These are phyloP conservation scores for Imleria badia DNA, from an alignment of 768 basidiomycete genomes.

Conservation along the genomic window DNA sequence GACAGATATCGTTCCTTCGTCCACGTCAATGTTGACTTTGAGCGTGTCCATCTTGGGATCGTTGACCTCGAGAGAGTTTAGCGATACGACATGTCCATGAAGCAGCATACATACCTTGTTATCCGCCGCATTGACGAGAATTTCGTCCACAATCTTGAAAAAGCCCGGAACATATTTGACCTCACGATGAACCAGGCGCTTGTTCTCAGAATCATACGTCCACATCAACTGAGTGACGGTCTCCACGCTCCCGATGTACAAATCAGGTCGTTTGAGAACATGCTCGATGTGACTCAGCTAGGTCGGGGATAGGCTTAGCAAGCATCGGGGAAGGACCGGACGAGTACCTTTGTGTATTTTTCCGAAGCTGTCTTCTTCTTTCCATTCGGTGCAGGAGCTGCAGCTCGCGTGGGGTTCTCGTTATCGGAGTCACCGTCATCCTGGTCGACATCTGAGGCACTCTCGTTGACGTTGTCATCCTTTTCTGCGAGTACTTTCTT, in stretches of 20 bases:
- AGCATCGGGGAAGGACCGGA: not conserved
- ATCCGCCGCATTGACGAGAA: slow-evolving; percentile 97
- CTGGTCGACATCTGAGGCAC: slow-evolving; percentile 42
- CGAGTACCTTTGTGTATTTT: slow-evolving; percentile 80
- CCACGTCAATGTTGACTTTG: slow-evolving; percentile 83
- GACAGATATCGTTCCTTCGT: slow-evolving; percentile 84
- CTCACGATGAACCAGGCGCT: slow-evolving; percentile 80
- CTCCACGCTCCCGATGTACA: slow-evolving; percentile 97
- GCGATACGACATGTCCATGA: not conserved
- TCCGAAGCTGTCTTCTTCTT: slow-evolving; percentile 92
- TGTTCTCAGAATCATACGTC: slow-evolving; percentile 84
- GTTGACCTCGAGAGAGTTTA: slow-evolving; percentile 63
- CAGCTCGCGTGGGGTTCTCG: slow-evolving; percentile 32
- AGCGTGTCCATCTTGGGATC: slow-evolving; percentile 89
- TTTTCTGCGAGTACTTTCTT: slow-evolving; percentile 70
- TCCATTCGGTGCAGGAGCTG: slow-evolving; percentile 31
- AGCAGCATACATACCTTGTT: slow-evolving; percentile 74
- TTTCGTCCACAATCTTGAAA: slow-evolving; percentile 99
- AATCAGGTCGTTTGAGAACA: slow-evolving; percentile 87
- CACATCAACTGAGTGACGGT: slow-evolving; percentile 85
- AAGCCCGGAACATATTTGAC: slow-evolving; percentile 95
- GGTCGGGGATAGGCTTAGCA: not conserved
- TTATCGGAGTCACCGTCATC: slow-evolving; percentile 39
- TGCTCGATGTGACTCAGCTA: slow-evolving; percentile 96
- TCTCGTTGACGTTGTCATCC: slow-evolving; percentile 58